A percentile compares a stretch with the other conserved stretches of the same genome.
Conservation (phyloP, 2,329 filamentous ascomycete genomes). For the Talaromyces sp. region DNA sequence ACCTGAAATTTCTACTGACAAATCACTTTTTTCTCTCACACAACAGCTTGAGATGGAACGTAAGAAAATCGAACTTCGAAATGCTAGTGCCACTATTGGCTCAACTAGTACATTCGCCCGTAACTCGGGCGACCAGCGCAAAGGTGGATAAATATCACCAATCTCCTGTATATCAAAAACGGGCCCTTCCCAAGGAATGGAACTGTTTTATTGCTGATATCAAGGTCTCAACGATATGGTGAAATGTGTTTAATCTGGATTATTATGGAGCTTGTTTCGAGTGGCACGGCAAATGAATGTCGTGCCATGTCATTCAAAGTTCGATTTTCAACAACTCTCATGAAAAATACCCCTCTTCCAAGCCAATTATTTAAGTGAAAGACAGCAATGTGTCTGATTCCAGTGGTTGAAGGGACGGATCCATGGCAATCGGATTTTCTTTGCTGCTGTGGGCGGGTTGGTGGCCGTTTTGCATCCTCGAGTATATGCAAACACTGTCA, state of each 20-base stretch:
- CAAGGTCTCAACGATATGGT: constrained; percentile 3
- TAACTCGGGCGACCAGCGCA: constrained; percentile 25
- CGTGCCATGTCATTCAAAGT: background rate
- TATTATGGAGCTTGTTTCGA: constrained; percentile 59
- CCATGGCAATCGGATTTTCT: background rate
- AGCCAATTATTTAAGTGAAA: background rate
- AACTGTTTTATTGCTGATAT: background rate
- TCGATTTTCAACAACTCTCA: constrained; percentile 12
- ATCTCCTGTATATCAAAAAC: background rate
- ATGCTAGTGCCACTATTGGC: constrained; percentile 43
- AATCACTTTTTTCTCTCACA: background rate
- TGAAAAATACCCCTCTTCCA: constrained; percentile 19
- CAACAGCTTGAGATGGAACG: constrained; percentile 51
- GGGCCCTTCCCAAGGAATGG: background rate
- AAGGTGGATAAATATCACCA: constrained; percentile 22
- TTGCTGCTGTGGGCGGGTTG: background rate
- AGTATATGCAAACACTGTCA: background rate
- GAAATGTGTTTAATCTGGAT: constrained; percentile 11
- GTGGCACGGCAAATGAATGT: constrained; percentile 5
- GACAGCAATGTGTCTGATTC: background rate
- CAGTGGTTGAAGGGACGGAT: background rate
- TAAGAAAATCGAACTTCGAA: constrained; percentile 50
- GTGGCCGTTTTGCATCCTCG: background rate
- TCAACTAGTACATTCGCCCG: constrained; percentile 33
- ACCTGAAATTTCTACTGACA: background rate